Evolutionary conservation across 495 filamentous ascomycete species (phyloP).

Genomic region (Tuber indicum): DNA sequence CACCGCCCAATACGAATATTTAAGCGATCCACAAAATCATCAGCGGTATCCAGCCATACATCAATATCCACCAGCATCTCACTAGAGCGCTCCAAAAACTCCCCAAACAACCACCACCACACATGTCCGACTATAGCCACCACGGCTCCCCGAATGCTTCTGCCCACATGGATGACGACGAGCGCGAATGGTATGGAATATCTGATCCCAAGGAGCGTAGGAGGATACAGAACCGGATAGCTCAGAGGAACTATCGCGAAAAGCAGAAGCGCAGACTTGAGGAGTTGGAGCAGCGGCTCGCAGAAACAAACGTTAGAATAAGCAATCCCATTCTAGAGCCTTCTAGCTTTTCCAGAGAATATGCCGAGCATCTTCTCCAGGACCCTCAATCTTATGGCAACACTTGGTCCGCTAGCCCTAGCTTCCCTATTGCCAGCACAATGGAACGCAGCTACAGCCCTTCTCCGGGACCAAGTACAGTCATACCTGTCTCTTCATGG

Average conservation of each 20-base stretch:
- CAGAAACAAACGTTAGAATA: slow-evolving; percentile 10
- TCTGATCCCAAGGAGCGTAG: slow-evolving; percentile 31
- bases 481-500: slow-evolving; percentile 22
- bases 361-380: slow-evolving; percentile 7
- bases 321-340: background rate
- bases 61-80: background rate
- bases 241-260: slow-evolving; percentile 35
- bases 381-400: background rate
- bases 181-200: slow-evolving; percentile 43
- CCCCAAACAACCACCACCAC: background rate
- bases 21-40: background rate
- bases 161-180: slow-evolving; percentile 36
- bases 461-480: background rate
- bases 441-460: slow-evolving; percentile 21
- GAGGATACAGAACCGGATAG: slow-evolving; percentile 31
- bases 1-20: background rate
- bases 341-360: slow-evolving; percentile 11
- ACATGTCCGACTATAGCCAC: slow-evolving; percentile 15
- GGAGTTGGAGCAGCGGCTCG: slow-evolving; percentile 14
- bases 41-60: background rate
- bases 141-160: slow-evolving; percentile 16
- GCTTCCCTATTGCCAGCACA: slow-evolving; percentile 16
- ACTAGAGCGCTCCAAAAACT: background rate
- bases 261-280: slow-evolving; percentile 17
- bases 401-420: slow-evolving; percentile 15